Base-by-base conservation (phyloP, 352 stramenopile species). In the Halophytophthora batemanensis region DNA sequence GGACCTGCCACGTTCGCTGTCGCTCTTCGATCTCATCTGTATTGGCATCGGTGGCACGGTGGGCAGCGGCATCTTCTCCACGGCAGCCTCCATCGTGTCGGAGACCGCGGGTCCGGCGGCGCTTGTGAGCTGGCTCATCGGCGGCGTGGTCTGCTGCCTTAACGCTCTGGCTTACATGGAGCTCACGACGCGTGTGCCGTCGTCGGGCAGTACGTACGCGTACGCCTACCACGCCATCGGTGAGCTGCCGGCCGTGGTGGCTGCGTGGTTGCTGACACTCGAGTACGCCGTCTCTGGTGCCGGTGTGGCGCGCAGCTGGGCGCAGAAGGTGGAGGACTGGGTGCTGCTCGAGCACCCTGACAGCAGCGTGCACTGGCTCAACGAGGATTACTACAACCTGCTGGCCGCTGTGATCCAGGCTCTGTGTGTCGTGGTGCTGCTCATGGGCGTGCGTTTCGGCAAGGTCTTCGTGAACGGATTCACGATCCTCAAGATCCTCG, bases 221-320 rank as follows among this genome's bases (percentile, higher is more conserved):
- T 98, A 96, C 62, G 66, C 86, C 7, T 97, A 95, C 62, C 78
- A 96, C 46, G 74, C 85, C 2, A 77, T 98, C 40, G 90, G 90
- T 28, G 92, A 98, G 59, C 64, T 97, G 23, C 77, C 86, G 18
- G 92, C 92, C 17, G 84, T 96, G 28, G 56, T 97, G 21, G 84
- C 86, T 1, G 88, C 72, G 15, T 87, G 78, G 53, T 57, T 87
- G 36, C 52, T 97, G 43, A 96, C 86, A 22, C 66, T 98, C 17
- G 90, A 97, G 70, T 98, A 97, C 68, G 75, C 85, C 19, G 61
- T 97, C 14, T 90, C 80, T 4, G 87, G 81, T 23, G 78, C 85
- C n/a, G 93, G 91, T 14, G 86, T 98, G 0, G 92, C 93, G 0
- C 80, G 89, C 43, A 95, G 77, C 50, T 98, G 92, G 90, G 88